phyloP scores from a whole-genome alignment of 1,284 basidiomycete species.

The Phellopilus nigrolimitatus region DNA sequence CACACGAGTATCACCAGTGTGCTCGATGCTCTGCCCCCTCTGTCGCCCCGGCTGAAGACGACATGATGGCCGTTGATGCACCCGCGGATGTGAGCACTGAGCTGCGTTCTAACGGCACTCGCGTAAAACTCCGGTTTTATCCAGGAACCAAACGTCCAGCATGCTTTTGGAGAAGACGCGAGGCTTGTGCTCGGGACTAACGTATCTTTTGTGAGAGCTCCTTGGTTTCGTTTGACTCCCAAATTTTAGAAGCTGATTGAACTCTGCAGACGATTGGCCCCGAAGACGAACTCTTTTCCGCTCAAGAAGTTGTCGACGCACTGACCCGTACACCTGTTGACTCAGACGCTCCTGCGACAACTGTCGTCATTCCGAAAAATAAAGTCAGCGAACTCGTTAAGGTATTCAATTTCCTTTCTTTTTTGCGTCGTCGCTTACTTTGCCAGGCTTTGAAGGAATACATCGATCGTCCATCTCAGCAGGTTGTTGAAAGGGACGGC shows the following conservation, averaged over 20 bases:
- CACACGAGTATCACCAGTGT: not conserved
- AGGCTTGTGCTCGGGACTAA: conserved; percentile 4
- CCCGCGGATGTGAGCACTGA: conserved; percentile 2
- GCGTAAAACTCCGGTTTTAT: not conserved
- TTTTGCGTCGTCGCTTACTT: not conserved
- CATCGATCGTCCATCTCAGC: not conserved
- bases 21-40: not conserved
- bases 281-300: conserved; percentile 8
- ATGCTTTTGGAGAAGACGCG: conserved; percentile 1
- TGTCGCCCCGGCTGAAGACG: not conserved
- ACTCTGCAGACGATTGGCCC: conserved; percentile 4
- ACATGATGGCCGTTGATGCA: not conserved
- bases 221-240: not conserved
- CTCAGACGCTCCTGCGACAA: not conserved
- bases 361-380: conserved; percentile 4
- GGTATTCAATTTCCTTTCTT: not conserved
- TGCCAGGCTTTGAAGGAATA: not conserved
- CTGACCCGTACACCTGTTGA: not conserved
- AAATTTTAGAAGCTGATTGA: not conserved
- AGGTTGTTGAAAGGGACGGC: conserved; percentile 9
- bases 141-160: not conserved
- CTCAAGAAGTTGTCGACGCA: not conserved
- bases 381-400: conserved; percentile 2
- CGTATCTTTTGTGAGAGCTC: conserved; percentile 5
- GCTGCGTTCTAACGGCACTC: not conserved